Conservation (phyloP, 1,284 basidiomycete genomes). For the Pisolithus thermaeus region DNA sequence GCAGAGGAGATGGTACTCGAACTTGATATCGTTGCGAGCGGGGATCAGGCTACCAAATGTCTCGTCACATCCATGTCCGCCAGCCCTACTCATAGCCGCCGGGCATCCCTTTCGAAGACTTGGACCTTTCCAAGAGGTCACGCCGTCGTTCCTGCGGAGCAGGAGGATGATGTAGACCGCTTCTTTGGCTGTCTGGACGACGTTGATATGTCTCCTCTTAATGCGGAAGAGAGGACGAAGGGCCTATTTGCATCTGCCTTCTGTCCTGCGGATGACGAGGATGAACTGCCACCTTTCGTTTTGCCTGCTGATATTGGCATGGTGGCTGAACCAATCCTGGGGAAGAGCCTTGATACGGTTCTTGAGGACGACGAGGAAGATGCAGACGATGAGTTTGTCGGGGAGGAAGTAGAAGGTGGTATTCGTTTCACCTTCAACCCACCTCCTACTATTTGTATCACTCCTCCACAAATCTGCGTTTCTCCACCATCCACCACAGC, state of each 20-base stretch:
- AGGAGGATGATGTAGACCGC: conserved; percentile 39
- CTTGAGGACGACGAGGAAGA: conserved; percentile 43
- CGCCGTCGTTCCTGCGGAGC: conserved; percentile 13
- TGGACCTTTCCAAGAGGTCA: conserved; percentile 64
- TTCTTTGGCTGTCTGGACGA: conserved; percentile 75
- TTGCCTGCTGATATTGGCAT: conserved; percentile 47
- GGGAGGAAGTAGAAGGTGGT: conserved; percentile 50
- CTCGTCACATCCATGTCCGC: conserved; percentile 8
- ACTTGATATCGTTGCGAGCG: conserved; percentile 1
- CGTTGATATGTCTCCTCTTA: conserved; percentile 41
- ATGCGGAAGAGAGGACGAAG: conserved; percentile 47
- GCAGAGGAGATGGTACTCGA: conserved; percentile 36
- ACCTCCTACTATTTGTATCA: conserved; percentile 40
- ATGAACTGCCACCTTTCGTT: conserved; percentile 44
- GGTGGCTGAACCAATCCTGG: conserved; percentile 33
- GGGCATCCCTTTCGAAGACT: conserved; percentile 50
- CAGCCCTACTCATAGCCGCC: conserved; percentile 26
- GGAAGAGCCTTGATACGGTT: conserved; percentile 32
- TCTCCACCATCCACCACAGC: conserved; percentile 25
- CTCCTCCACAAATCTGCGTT: conserved; percentile 37
- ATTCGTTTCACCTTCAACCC: conserved; percentile 66
- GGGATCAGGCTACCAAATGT: conserved; percentile 3
- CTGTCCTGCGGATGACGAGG: conserved; percentile 37
- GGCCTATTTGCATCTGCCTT: conserved; percentile 50
- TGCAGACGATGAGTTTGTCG: conserved; percentile 34